Conservation (phyloP, 768 basidiomycete species). For the Tubosaeta brunneosetosa region DNA sequence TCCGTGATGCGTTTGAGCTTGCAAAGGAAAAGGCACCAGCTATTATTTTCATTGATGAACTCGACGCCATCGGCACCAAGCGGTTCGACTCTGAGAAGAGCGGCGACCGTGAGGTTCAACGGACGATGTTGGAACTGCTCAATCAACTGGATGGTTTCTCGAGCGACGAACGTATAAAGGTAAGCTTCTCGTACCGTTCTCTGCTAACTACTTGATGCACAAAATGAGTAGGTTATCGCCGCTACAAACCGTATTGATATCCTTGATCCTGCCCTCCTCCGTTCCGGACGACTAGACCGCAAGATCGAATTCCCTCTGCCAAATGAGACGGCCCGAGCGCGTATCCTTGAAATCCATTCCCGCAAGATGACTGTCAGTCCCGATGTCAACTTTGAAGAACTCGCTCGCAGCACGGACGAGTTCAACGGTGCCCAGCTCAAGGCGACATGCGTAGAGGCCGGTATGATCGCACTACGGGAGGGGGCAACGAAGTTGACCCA, state of each 20-base stretch:
- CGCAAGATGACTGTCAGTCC: conserved; percentile 87
- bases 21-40: conserved; percentile 98
- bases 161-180: conserved; percentile 97
- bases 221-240: conserved; percentile 75
- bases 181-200: conserved; percentile 23
- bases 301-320: conserved; percentile 99
- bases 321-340: conserved; percentile 92
- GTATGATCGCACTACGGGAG: conserved; percentile 96
- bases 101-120: conserved; percentile 98
- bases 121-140: conserved; percentile 98
- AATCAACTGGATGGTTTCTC: conserved; percentile 98
- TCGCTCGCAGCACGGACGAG: conserved; percentile 95
- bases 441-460: conserved; percentile 98
- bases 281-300: conserved; percentile 94
- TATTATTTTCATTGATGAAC: conserved; percentile 98
- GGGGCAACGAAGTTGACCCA: conserved; percentile 85
- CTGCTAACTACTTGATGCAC: background rate
- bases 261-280: conserved; percentile 95
- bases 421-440: conserved; percentile 97
- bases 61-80: conserved; percentile 99
- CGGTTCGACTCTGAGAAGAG: conserved; percentile 99
- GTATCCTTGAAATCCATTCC: conserved; percentile 94
- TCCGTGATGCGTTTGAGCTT: conserved; percentile 95
- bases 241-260: conserved; percentile 99
- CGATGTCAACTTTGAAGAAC: conserved; percentile 95